A percentile compares a stretch with the other conserved stretches of the same genome.
These are phyloP conservation scores for Rhamnella rubrinervis DNA, from an alignment of 331 rosid genomes.

Conservation along the genomic window DNA sequence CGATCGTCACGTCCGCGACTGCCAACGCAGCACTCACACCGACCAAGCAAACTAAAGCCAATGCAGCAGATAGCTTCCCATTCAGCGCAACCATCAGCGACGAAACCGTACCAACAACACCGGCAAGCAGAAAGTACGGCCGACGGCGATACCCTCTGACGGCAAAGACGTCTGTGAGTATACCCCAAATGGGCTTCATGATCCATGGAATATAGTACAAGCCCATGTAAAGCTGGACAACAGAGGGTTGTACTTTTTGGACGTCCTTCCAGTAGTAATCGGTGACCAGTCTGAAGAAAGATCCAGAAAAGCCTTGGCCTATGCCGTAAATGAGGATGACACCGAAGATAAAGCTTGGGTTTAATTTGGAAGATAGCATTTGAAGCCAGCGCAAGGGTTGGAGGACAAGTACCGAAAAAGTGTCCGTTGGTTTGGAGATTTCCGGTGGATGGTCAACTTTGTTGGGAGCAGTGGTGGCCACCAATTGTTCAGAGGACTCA, in stretches of 20 bases:
- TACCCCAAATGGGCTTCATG: slow-evolving; percentile 74
- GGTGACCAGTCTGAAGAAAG: slow-evolving; percentile 53
- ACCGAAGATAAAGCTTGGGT: slow-evolving; percentile 47
- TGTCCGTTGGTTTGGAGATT: neutral
- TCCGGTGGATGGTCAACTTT: neutral
- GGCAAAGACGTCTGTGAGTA: slow-evolving; percentile 61
- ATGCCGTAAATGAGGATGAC: slow-evolving; percentile 53
- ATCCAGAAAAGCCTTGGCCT: slow-evolving; percentile 64
- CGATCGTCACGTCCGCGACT: slow-evolving; percentile 67
- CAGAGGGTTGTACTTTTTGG: slow-evolving; percentile 57
- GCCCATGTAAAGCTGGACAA: slow-evolving; percentile 52
- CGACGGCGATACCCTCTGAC: slow-evolving; percentile 51
- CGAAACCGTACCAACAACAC: slow-evolving; percentile 39
- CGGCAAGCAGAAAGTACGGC: slow-evolving; percentile 52
- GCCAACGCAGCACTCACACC: slow-evolving; percentile 57
- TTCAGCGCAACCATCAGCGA: slow-evolving; percentile 31
- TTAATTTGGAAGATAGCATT: slow-evolving; percentile 42
- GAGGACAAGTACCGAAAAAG: slow-evolving; percentile 5
- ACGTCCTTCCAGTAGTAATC: slow-evolving; percentile 88
- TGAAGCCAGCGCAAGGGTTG: slow-evolving; percentile 50
- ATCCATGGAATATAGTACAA: slow-evolving; percentile 69
- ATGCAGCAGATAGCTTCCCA: slow-evolving; percentile 11
- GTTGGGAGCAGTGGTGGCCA: neutral
- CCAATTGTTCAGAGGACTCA: neutral
- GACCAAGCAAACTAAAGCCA: slow-evolving; percentile 46